Percentiles rank a stretch among this genome's conserved stretches.
These are phyloP conservation scores for Exserohilum turcica DNA, from an alignment of 2,329 filamentous ascomycete genomes.

Conservation along the genomic window DNA sequence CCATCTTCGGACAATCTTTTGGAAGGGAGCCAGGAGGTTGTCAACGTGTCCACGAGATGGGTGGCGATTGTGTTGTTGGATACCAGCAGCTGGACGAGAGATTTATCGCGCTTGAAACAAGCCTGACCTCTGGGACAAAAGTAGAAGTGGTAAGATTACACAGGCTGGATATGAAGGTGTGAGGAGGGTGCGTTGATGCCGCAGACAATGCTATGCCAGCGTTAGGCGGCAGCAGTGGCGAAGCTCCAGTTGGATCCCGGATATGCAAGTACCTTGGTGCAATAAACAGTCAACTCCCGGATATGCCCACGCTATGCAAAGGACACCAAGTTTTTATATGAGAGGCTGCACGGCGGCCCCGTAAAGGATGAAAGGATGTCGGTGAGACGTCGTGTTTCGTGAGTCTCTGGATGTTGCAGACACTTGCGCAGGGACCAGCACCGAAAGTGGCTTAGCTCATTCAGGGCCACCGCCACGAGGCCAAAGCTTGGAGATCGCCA, in stretches of 20 bases:
- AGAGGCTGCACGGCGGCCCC: constrained; percentile 5
- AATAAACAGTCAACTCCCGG: constrained; percentile 20
- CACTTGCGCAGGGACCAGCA: constrained; percentile 14
- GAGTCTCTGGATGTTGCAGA: constrained; percentile 13
- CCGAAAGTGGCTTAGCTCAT: constrained; percentile 13
- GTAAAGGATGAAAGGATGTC: constrained; percentile 7
- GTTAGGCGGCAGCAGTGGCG: constrained; percentile 42
- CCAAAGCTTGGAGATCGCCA: constrained; percentile 28
- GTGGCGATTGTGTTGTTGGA: constrained; percentile 1
- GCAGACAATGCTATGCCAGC: constrained; percentile 1
- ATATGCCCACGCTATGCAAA: constrained; percentile 41
- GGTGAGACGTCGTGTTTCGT: constrained; percentile 12
- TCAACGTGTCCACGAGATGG: background rate
- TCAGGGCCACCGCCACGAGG: constrained; percentile 28
- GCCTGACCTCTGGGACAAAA: background rate
- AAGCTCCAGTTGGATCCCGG: constrained; percentile 24
- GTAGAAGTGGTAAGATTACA: background rate
- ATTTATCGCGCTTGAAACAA: background rate
- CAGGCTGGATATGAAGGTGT: background rate
- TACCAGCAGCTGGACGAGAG: background rate
- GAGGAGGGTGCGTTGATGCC: constrained; percentile 1
- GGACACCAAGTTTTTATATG: constrained; percentile 13
- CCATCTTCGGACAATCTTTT: constrained; percentile 29
- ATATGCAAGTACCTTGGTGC: constrained; percentile 21
- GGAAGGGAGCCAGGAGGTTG: background rate